phyloP scores from a whole-genome alignment of 371 early-diverging fungal genomes.

The Saksenaea vasiformis region DNA sequence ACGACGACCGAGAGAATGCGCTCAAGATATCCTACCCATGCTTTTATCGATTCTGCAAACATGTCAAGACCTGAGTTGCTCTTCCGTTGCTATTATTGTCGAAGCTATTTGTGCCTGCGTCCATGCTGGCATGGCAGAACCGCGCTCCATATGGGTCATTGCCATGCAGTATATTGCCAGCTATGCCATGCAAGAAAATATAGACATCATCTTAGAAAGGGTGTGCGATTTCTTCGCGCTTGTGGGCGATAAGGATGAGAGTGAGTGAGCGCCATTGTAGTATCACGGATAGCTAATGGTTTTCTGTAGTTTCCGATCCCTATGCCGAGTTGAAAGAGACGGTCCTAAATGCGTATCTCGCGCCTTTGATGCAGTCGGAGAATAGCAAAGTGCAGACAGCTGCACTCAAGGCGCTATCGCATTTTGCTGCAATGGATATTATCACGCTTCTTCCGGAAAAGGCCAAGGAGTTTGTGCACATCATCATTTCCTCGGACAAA shows the following conservation, averaged over 20 bases:
- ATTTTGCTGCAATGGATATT: constrained; percentile 51
- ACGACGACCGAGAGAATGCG: constrained; percentile 43
- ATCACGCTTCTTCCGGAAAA: constrained; percentile 45
- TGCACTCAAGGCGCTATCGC: constrained; percentile 45
- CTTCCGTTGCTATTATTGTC: constrained; percentile 50
- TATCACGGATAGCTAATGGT: too few relatives aligned
- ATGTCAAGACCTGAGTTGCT: constrained; percentile 45
- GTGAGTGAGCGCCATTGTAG: too few relatives aligned
- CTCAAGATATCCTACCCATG: constrained; percentile 58
- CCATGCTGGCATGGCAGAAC: constrained; percentile 49
- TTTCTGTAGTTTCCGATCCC: constrained; percentile 44
- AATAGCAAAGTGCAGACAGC: constrained; percentile 29
- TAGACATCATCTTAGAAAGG: constrained; percentile 19
- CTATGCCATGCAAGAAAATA: constrained; percentile 34
- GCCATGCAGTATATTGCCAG: constrained; percentile 51
- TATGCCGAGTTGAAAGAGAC: constrained; percentile 52
- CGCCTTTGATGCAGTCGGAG: constrained; percentile 35
- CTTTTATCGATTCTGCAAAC: constrained; percentile 51
- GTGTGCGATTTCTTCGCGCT: constrained; percentile 52
- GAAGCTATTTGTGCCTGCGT: constrained; percentile 51
- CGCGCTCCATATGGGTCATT: constrained; percentile 59
- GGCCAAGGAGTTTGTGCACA: constrained; percentile 36
- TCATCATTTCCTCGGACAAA: constrained; percentile 20
- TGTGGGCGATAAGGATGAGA: constrained; percentile 53
- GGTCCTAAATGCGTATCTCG: constrained; percentile 38